Evolutionary conservation across 2,329 filamentous ascomycete genomes (phyloP).

Genomic region (Claviceps digitariae): DNA sequence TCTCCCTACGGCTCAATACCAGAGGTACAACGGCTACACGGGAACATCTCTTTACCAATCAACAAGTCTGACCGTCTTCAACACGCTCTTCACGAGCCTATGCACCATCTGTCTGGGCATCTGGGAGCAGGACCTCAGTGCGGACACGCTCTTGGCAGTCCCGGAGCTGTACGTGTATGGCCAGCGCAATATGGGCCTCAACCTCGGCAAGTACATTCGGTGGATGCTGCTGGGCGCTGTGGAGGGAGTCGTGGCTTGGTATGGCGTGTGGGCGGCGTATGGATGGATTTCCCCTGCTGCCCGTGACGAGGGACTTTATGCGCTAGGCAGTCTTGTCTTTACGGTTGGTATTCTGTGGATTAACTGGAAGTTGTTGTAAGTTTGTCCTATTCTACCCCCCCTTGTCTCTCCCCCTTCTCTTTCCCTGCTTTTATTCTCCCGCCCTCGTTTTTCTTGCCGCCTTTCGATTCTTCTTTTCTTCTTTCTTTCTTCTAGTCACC

Average conservation of each 20-base stretch:
- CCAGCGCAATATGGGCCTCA: slow-evolving; percentile 59
- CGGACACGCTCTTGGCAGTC: slow-evolving; percentile 78
- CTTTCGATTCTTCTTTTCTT: background rate
- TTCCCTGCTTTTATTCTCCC: background rate
- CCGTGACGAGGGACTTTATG: slow-evolving; percentile 56
- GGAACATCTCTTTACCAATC: slow-evolving; percentile 84
- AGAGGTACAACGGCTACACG: slow-evolving; percentile 73
- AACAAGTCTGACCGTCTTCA: slow-evolving; percentile 81
- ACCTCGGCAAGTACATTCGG: slow-evolving; percentile 55
- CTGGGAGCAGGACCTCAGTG: slow-evolving; percentile 77
- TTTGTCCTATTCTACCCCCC: slow-evolving; percentile 9
- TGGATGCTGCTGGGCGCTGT: slow-evolving; percentile 67
- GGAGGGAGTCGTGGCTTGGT: slow-evolving; percentile 64
- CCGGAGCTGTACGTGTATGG: slow-evolving; percentile 83
- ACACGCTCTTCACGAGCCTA: slow-evolving; percentile 84
- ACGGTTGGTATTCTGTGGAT: slow-evolving; percentile 58
- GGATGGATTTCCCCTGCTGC: slow-evolving; percentile 33
- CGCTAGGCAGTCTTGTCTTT: slow-evolving; percentile 61
- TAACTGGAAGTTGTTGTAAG: slow-evolving; percentile 62
- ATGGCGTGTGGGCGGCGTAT: slow-evolving; percentile 42
- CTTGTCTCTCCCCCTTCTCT: too few relatives aligned
- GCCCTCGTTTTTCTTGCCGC: background rate
- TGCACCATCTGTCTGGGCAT: slow-evolving; percentile 81
- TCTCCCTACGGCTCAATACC: slow-evolving; percentile 70
- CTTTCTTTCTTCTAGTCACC: background rate